These are phyloP conservation scores for Dactylellina drechsleri DNA, from an alignment of 2,329 filamentous ascomycete genomes.

Conservation along the genomic window DNA sequence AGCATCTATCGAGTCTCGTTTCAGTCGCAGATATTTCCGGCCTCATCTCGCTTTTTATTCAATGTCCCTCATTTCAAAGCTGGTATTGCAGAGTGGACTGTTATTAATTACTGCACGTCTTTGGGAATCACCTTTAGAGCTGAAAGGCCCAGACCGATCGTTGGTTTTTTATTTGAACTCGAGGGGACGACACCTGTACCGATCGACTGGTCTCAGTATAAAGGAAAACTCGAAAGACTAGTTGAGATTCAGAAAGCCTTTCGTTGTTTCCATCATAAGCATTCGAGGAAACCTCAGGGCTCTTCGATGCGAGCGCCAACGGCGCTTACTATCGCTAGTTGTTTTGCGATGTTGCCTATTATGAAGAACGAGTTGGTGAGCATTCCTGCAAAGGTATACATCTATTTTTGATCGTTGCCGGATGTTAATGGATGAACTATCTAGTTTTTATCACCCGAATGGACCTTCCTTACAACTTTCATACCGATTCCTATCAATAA, in stretches of 20 bases:
- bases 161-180: not conserved
- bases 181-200: not conserved
- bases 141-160: not conserved
- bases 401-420: not conserved
- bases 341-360: not conserved
- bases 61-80: conserved; percentile 2
- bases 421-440: not conserved
- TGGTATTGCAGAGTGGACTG: conserved; percentile 1
- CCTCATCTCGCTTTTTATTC: not conserved
- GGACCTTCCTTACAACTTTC: not conserved
- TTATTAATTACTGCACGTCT: not conserved
- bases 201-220: not conserved
- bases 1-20: not conserved
- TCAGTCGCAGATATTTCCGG: not conserved
- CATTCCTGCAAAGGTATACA: not conserved
- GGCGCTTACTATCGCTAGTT: not conserved
- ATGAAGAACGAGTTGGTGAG: not conserved
- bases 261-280: not conserved
- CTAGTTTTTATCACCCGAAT: conserved; percentile 1
- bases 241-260: not conserved
- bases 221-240: not conserved
- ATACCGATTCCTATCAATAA: conserved; percentile 2
- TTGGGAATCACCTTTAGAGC: not conserved
- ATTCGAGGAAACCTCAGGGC: not conserved
- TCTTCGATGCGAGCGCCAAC: not conserved